Base-by-base conservation (phyloP, 2,329 filamentous ascomycete genomes). In the Trichoderma sp. region DNA sequence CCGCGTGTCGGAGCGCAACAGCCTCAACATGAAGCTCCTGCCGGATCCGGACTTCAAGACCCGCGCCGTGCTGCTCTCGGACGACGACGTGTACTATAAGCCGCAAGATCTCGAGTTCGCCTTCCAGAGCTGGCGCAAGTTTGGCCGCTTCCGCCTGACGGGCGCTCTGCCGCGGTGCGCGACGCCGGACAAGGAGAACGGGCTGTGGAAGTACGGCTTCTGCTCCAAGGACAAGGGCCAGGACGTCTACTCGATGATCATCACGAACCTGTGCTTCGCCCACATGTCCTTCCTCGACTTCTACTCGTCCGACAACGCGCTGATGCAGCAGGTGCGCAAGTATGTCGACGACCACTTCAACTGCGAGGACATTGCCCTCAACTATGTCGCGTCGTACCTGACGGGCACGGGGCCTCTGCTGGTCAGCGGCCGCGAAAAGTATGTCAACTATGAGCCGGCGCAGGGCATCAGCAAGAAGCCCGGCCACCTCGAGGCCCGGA, bases 341-440 rank as follows among this genome's bases (percentile, higher is more conserved):
- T 76, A 78, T 63, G 76, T 79, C 15, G 77, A 79, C 26, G 67
- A 74, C 19, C 69, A 74, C 50, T 74, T 77, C 71, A 79, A 79
- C 69, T 79, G 78, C 71, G 78, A 79, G 66, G 77, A 79, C 58
- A 73, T 79, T 66, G 78, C 75, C 21, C 65, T 79, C 59, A 79
- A 79, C 69, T 78, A 73, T 44, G 68, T 78, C 30, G 70, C 72
- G 7, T 74, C 74, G 2, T 67, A 74, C 19, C 65, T 79, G 44
- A 78, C 77, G 0, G 71, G 76, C 17, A 68, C 72, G 14, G 76
- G 76, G 0, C 77, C 77, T 0, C 68, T 79, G 17, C 71, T 77
- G 1, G 75, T 78, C 48, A 72, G 67, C 17, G 77, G 77, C 28
- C 71, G 71, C 34, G 68, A 75, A 5, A 69, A 66, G n/a, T 77